Conservation (phyloP, 257 asterid genomes). For the Gardenia jasminoides region DNA sequence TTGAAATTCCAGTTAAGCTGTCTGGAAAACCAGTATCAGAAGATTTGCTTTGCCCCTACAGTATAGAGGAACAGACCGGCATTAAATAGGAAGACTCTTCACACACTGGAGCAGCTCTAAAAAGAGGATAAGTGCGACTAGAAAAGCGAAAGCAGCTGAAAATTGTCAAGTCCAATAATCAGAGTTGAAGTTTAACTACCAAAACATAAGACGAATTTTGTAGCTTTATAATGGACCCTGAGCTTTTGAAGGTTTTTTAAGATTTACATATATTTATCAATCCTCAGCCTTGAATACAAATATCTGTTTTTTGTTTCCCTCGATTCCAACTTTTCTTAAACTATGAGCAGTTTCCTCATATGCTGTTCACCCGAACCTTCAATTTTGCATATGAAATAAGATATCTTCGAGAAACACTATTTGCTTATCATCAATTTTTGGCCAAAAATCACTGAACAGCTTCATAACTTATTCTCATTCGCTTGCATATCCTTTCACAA, state of each 20-base stretch:
- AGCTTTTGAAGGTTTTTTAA: neutral
- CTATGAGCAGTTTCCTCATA: neutral
- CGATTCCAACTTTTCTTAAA: neutral
- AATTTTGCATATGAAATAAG: neutral
- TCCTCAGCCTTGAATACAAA: constrained; percentile 3
- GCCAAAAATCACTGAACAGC: neutral
- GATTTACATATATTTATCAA: neutral
- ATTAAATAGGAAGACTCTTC: neutral
- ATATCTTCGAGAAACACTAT: too few species aligned
- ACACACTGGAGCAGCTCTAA: neutral
- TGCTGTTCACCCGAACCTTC: neutral
- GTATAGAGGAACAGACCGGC: neutral
- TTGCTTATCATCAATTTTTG: neutral
- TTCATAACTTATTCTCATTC: neutral
- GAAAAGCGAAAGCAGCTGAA: neutral
- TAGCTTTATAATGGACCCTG: neutral
- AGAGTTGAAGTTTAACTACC: neutral
- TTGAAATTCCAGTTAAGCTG: neutral
- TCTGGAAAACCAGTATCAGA: neutral
- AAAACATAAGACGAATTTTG: neutral
- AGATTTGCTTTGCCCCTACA: neutral
- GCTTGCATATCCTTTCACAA: neutral
- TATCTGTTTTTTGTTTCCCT: neutral
- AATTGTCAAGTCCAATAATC: neutral
- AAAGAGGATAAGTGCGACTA: neutral